phyloP scores from a whole-genome alignment of 2,329 filamentous ascomycete genomes.

The Epichloe scottii region DNA sequence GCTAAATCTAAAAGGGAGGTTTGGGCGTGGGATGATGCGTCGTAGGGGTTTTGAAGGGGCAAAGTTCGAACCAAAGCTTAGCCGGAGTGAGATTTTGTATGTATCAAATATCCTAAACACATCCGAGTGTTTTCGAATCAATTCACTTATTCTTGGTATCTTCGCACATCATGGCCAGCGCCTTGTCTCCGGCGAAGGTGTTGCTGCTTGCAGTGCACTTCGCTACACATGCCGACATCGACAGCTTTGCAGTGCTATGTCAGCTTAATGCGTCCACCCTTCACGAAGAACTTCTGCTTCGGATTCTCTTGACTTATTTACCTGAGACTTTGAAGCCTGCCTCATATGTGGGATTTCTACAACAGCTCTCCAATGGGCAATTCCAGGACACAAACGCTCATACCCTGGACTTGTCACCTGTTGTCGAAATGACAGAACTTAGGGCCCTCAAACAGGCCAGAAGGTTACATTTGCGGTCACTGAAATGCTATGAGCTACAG shows the following conservation, averaged over 20 bases:
- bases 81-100: background rate
- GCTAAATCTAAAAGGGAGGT: background rate
- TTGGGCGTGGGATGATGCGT: background rate
- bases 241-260: slow-evolving; percentile 47
- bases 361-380: slow-evolving; percentile 39
- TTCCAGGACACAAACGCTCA: slow-evolving; percentile 27
- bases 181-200: slow-evolving; percentile 53
- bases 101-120: background rate
- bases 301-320: slow-evolving; percentile 64
- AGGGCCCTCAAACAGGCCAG: slow-evolving; percentile 51
- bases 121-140: background rate
- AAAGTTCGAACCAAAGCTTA: background rate
- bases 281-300: slow-evolving; percentile 51
- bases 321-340: slow-evolving; percentile 56
- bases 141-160: background rate
- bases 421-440: slow-evolving; percentile 47
- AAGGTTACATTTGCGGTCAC: slow-evolving; percentile 49
- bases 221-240: slow-evolving; percentile 52
- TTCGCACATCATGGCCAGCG: slow-evolving; percentile 6
- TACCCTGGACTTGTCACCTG: slow-evolving; percentile 40
- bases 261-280: slow-evolving; percentile 44
- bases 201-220: slow-evolving; percentile 62
- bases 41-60: background rate
- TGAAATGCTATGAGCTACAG: slow-evolving; percentile 37
- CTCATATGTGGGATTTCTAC: slow-evolving; percentile 49